Evolutionary conservation across 2,329 filamentous ascomycete genomes (phyloP).

Genomic region (Hypoxylon sp.): DNA sequence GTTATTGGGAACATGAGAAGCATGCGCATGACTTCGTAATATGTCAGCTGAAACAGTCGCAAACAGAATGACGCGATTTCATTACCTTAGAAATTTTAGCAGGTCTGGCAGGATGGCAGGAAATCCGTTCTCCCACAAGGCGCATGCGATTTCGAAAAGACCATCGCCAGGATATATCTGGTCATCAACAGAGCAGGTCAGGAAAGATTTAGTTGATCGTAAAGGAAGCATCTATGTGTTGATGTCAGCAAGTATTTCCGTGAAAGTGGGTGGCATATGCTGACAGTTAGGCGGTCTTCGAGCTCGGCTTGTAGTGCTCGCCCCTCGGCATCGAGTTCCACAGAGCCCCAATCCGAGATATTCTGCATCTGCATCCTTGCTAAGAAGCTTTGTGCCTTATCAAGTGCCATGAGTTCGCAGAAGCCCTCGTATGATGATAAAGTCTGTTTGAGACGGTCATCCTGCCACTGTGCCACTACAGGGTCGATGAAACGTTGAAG

Average conservation of each 20-base stretch:
- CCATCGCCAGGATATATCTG: conserved; percentile 78
- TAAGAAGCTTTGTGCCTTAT: conserved; percentile 84
- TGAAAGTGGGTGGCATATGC: conserved; percentile 32
- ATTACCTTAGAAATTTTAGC: conserved; percentile 80
- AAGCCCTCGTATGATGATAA: conserved; percentile 83
- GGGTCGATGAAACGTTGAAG: conserved; percentile 84
- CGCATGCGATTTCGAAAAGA: conserved; percentile 79
- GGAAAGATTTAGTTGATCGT: conserved; percentile 87
- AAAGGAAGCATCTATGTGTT: conserved; percentile 74
- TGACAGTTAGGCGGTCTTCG: conserved; percentile 77
- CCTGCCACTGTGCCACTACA: conserved; percentile 83
- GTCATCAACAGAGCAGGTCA: conserved; percentile 90
- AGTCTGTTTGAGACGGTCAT: conserved; percentile 73
- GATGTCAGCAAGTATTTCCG: conserved; percentile 17
- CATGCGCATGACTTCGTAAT: conserved; percentile 79
- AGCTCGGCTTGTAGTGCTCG: conserved; percentile 82
- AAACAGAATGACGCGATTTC: conserved; percentile 36
- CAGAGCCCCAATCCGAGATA: conserved; percentile 84
- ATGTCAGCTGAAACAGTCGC: conserved; percentile 20
- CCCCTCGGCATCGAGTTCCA: conserved; percentile 82
- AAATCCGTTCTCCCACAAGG: conserved; percentile 87
- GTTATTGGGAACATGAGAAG: conserved; percentile 86
- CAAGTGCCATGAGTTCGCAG: conserved; percentile 81
- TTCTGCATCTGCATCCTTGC: conserved; percentile 77
- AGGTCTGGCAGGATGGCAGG: conserved; percentile 86